These are phyloP conservation scores for Ascocoryne sarcoides DNA, from an alignment of 2,329 filamentous ascomycete genomes.

Conservation along the genomic window DNA sequence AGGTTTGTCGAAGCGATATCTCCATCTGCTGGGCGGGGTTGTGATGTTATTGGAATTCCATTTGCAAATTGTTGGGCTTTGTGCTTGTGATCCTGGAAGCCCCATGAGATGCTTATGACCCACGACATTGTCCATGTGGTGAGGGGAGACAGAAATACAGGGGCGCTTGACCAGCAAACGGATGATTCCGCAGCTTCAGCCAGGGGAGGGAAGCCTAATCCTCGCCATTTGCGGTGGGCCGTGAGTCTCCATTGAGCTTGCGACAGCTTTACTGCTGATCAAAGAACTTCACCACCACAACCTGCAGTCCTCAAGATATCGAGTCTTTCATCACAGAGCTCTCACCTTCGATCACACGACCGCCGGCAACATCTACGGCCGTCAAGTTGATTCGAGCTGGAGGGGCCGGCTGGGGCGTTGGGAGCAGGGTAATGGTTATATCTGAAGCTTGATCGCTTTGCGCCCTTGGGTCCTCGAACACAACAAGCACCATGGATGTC, in stretches of 20 bases:
- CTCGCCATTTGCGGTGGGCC: not conserved
- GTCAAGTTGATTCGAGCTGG: too few species aligned
- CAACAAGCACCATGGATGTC: slow-evolving; percentile 63
- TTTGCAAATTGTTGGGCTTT: not conserved
- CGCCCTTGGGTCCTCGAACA: not conserved
- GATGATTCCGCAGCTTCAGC: not conserved
- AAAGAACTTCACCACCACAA: not conserved
- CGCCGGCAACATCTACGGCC: too few species aligned
- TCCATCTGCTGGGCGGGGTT: too few species aligned
- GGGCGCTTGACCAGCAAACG: not conserved
- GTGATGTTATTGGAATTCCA: not conserved
- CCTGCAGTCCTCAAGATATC: not conserved
- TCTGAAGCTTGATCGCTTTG: not conserved
- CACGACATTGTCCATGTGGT: too few species aligned
- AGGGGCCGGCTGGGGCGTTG: not conserved
- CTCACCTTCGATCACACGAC: too few species aligned
- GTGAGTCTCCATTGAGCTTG: not conserved
- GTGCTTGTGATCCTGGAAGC: not conserved
- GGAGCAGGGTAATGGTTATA: not conserved
- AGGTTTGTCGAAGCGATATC: too few species aligned
- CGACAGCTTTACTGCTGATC: not conserved
- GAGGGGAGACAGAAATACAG: too few species aligned
- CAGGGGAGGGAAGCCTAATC: not conserved
- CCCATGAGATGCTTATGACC: too few species aligned
- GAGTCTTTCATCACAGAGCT: not conserved